Conservation (phyloP, 352 stramenopile species). For the Phytopythium vexans region DNA sequence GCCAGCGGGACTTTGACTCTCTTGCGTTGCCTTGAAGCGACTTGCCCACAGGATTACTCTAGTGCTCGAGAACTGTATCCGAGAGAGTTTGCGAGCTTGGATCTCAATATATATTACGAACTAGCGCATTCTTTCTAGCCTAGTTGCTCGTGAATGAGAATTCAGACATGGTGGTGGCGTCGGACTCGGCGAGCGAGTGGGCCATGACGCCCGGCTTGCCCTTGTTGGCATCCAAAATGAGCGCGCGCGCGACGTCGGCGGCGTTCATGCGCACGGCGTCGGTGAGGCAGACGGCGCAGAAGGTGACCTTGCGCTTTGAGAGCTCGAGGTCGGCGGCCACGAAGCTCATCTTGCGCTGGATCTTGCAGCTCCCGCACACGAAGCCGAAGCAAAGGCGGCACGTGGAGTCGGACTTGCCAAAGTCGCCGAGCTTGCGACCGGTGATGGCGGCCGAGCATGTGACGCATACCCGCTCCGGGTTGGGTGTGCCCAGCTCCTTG, state of each 20-base stretch:
- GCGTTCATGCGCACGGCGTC: conserved; percentile 23
- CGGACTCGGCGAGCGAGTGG: background rate
- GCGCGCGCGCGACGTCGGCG: conserved; percentile 18
- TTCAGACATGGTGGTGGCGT: background rate
- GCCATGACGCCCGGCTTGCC: background rate
- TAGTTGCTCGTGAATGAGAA: too few relatives aligned
- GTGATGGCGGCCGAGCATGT: conserved; percentile 16
- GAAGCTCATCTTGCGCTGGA: conserved; percentile 37
- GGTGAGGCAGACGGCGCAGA: conserved; percentile 41
- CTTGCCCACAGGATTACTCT: too few relatives aligned
- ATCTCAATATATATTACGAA: too few relatives aligned
- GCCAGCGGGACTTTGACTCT: too few relatives aligned
- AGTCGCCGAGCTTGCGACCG: conserved; percentile 15
- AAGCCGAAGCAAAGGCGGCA: conserved; percentile 41
- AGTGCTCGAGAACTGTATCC: too few relatives aligned
- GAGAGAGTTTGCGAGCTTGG: too few relatives aligned
- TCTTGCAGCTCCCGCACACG: conserved; percentile 30
- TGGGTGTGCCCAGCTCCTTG: conserved; percentile 16
- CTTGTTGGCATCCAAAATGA: conserved; percentile 9
- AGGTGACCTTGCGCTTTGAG: conserved; percentile 38
- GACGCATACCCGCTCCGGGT: conserved; percentile 26
- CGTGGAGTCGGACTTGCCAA: conserved; percentile 26
- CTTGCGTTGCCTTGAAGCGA: too few relatives aligned
- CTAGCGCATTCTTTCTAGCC: too few relatives aligned
- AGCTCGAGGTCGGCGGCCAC: conserved; percentile 29